Conservation (phyloP, 169 alveolate species). For the Eimeria zaria region DNA sequence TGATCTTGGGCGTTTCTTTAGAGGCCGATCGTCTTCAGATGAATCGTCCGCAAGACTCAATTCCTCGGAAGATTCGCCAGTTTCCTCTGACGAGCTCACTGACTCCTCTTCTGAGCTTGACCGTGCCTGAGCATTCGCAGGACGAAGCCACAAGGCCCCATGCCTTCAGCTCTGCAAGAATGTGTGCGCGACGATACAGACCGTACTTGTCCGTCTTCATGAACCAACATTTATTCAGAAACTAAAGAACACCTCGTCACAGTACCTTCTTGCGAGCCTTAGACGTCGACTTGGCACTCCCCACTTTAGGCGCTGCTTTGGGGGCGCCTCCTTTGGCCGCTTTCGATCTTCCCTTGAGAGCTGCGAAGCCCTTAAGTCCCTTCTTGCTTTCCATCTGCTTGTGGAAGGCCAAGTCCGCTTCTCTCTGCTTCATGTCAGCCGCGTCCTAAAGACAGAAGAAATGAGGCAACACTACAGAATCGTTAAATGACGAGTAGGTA, state of each 20-base stretch:
- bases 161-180: background rate
- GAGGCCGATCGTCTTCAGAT: conserved; percentile 62
- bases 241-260: background rate
- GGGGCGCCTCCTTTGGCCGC: conserved; percentile 32
- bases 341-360: conserved; percentile 55
- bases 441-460: conserved; percentile 24
- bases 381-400: conserved; percentile 36
- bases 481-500: background rate
- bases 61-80: conserved; percentile 55
- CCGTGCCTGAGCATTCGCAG: conserved; percentile 18
- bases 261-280: conserved; percentile 48
- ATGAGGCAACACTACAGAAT: conserved; percentile 7
- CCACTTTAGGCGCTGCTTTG: conserved; percentile 60
- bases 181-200: background rate
- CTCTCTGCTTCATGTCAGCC: conserved; percentile 65
- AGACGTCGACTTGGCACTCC: conserved; percentile 73
- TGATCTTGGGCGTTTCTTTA: conserved; percentile 12
- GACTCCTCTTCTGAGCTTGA: conserved; percentile 71
- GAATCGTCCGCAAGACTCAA: conserved; percentile 36
- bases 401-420: conserved; percentile 70
- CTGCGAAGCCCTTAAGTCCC: conserved; percentile 70
- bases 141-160: background rate
- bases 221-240: background rate
- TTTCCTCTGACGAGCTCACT: conserved; percentile 32
- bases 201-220: background rate